These are phyloP conservation scores for Aspergillus fumigatiaffinis DNA, from an alignment of 2,329 filamentous ascomycete genomes.

Conservation along the genomic window DNA sequence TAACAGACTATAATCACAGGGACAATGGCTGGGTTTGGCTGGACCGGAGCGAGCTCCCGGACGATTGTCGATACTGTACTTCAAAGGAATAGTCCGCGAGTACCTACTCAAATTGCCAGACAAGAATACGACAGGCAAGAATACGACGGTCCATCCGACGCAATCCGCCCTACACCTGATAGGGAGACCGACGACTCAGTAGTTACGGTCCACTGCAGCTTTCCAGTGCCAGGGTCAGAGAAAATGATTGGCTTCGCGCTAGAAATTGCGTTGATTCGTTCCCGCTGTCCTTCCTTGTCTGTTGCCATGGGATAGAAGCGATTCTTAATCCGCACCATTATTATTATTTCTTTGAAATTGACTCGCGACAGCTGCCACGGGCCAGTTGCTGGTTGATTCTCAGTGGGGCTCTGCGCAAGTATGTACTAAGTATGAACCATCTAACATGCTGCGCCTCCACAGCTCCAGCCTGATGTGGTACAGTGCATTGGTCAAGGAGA, in stretches of 20 bases:
- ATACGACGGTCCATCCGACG: too few relatives aligned
- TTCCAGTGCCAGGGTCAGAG: neutral
- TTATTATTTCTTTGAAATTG: neutral
- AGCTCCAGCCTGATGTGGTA: constrained; percentile 10
- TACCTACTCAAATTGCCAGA: neutral
- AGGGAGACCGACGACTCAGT: neutral
- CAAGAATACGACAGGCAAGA: too few relatives aligned
- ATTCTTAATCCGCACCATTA: neutral
- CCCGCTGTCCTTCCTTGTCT: neutral
- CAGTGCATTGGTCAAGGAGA: neutral
- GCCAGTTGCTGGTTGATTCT: neutral
- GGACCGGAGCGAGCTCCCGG: neutral
- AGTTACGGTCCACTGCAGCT: neutral
- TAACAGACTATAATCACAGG: neutral
- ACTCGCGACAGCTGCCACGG: neutral
- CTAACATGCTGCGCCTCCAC: constrained; percentile 15
- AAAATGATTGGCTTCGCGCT: neutral
- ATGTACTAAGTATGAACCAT: neutral
- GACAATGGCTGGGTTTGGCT: neutral
- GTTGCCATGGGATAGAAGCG: neutral
- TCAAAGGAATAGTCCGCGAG: neutral
- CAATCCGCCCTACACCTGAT: too few relatives aligned
- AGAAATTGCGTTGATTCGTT: neutral
- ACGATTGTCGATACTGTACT: neutral
- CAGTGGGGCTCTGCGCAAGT: constrained; percentile 10